These are phyloP conservation scores for Rhinocladiella mackenziei DNA, from an alignment of 2,329 filamentous ascomycete genomes.

Conservation along the genomic window DNA sequence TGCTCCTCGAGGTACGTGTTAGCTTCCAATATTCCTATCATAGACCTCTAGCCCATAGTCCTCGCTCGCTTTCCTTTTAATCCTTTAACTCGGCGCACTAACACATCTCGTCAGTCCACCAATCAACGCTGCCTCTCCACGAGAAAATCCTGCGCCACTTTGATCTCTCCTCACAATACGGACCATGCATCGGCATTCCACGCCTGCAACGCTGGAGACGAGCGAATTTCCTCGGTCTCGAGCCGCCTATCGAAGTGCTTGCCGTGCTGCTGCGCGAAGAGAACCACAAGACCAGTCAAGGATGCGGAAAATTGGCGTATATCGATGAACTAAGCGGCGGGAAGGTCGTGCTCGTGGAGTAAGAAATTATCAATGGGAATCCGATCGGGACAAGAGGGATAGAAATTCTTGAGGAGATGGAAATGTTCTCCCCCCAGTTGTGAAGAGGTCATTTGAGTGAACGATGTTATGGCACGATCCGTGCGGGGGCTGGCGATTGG, in stretches of 20 bases:
- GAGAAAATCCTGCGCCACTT: conserved; percentile 91
- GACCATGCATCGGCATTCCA: conserved; percentile 81
- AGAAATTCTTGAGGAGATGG: no score
- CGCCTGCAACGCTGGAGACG: conserved; percentile 83
- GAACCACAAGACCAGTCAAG: conserved; percentile 20
- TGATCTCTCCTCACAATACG: conserved; percentile 86
- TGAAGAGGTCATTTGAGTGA: no score
- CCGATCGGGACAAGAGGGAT: not conserved
- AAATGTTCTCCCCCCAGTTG: no score
- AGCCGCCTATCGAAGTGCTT: conserved; percentile 84
- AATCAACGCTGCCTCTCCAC: conserved; percentile 63
- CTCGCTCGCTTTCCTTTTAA: not conserved
- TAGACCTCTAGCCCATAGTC: not conserved
- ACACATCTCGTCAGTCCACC: conserved; percentile 58
- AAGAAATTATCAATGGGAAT: not conserved
- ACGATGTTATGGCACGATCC: no score
- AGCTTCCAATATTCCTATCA: not conserved
- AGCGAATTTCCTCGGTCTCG: conserved; percentile 74
- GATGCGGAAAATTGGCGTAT: conserved; percentile 25
- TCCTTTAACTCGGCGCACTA: no score
- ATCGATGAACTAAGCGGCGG: conserved; percentile 28
- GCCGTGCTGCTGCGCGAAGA: conserved; percentile 73
- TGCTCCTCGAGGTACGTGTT: conserved; percentile 52
- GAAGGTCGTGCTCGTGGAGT: conserved; percentile 20
- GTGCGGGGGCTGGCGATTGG: no score